Evolutionary conservation across 208 protist genomes (phyloP).

Genomic region (Leptomonas pyrrhocoris): DNA sequence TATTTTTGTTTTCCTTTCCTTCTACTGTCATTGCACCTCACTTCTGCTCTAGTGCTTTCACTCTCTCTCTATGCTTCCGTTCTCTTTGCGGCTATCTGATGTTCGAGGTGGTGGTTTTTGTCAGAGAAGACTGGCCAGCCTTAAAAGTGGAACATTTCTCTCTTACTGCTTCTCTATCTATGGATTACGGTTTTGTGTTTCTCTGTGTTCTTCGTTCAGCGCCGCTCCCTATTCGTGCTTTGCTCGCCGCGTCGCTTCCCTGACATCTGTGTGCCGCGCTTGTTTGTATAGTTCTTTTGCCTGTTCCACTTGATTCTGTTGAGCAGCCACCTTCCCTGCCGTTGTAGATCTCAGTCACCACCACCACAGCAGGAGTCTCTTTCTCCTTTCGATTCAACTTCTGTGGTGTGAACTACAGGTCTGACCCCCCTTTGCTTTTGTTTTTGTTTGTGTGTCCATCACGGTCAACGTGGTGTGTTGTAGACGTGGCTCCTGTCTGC

Average conservation of each 20-base stretch:
- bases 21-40: neutral
- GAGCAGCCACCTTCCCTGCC: neutral
- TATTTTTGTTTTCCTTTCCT: conserved; percentile 21
- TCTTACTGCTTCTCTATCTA: no score
- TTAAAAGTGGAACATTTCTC: no score
- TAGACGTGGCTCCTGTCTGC: neutral
- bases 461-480: neutral
- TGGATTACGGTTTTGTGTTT: no score
- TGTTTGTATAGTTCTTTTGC: neutral
- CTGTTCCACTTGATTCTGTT: neutral
- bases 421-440: neutral
- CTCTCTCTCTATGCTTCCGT: neutral
- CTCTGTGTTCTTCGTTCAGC: neutral
- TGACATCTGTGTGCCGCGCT: no score
- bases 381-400: no score
- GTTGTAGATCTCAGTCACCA: neutral
- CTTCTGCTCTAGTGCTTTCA: neutral
- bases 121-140: no score
- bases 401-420: no score
- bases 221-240: no score
- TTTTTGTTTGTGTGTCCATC: neutral
- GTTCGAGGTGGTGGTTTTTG: no score
- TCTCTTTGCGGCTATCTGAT: no score
- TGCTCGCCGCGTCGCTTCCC: no score
- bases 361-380: no score